Evolutionary conservation across 1,139 yeast species (phyloP).

Genomic region (Hyphopichia khmerensis): DNA sequence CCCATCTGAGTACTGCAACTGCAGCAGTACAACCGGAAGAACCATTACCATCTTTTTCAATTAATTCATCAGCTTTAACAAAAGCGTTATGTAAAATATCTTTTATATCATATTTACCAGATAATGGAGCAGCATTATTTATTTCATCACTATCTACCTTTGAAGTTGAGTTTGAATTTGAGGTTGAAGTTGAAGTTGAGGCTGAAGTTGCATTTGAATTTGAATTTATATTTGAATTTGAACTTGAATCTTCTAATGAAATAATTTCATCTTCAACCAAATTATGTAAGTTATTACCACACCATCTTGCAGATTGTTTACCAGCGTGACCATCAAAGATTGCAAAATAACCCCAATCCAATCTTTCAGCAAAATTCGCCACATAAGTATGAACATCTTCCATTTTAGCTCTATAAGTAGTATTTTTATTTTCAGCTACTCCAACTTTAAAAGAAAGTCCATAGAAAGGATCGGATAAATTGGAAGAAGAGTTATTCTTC

Average conservation of each 20-base stretch:
- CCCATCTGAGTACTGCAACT: constrained; percentile 91
- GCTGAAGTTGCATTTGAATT: too few species aligned
- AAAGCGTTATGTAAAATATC: constrained; percentile 62
- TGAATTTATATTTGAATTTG: too few species aligned
- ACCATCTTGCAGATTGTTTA: constrained; percentile 89
- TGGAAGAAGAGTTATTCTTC: constrained; percentile 2
- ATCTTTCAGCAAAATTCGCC: constrained; percentile 83
- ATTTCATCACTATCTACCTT: neutral
- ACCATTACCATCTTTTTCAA: constrained; percentile 59
- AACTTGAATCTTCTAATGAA: constrained; percentile 7
- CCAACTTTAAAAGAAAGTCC: constrained; percentile 75
- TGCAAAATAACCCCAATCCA: constrained; percentile 96
- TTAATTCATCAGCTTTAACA: constrained; percentile 68
- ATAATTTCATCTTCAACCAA: constrained; percentile 55
- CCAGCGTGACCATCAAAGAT: constrained; percentile 99
- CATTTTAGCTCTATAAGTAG: constrained; percentile 83
- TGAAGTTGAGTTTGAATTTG: too few species aligned
- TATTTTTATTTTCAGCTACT: constrained; percentile 84
- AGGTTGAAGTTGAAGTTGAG: too few species aligned
- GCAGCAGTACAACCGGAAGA: constrained; percentile 94
- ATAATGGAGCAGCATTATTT: constrained; percentile 7
- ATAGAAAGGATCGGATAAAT: constrained; percentile 40
- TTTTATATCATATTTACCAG: constrained; percentile 43
- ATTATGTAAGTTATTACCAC: constrained; percentile 83
- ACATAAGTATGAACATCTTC: constrained; percentile 96